Percentiles rank a stretch among this genome's conserved stretches.
Evolutionary conservation across 2,329 filamentous ascomycete genomes (phyloP).

Genomic region (Phaeosphaeriaceae sp.): DNA sequence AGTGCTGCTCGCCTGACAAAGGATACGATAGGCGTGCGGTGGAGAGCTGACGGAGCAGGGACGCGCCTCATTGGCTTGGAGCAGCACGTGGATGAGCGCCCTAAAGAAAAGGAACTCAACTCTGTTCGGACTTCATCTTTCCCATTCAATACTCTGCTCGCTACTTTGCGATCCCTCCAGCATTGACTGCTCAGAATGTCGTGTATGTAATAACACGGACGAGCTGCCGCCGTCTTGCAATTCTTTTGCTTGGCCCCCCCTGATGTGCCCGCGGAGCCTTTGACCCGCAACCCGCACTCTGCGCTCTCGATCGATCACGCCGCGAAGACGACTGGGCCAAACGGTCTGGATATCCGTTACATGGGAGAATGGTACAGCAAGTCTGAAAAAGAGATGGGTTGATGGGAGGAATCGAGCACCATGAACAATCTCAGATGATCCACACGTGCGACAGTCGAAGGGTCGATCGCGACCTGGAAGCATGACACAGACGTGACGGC

Average conservation of each 20-base stretch:
- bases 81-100: not conserved
- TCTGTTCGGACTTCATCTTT: constrained; percentile 2
- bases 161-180: not conserved
- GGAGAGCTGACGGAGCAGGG: not conserved
- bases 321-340: not conserved
- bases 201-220: not conserved
- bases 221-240: not conserved
- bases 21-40: not conserved
- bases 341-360: not conserved
- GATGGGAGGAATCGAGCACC: not conserved
- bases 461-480: not conserved
- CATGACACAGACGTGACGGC: not conserved
- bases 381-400: not conserved
- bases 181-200: not conserved
- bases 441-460: not conserved
- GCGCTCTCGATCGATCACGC: not conserved
- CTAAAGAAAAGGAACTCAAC: not conserved
- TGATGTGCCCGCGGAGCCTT: not conserved
- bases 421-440: not conserved
- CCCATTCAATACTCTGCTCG: not conserved
- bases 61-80: constrained; percentile 1
- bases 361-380: not conserved
- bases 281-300: not conserved
- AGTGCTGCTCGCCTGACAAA: not conserved
- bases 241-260: not conserved